phyloP scores from a whole-genome alignment of 306 rosid species.

The Dalbergia cochinchinensis region DNA sequence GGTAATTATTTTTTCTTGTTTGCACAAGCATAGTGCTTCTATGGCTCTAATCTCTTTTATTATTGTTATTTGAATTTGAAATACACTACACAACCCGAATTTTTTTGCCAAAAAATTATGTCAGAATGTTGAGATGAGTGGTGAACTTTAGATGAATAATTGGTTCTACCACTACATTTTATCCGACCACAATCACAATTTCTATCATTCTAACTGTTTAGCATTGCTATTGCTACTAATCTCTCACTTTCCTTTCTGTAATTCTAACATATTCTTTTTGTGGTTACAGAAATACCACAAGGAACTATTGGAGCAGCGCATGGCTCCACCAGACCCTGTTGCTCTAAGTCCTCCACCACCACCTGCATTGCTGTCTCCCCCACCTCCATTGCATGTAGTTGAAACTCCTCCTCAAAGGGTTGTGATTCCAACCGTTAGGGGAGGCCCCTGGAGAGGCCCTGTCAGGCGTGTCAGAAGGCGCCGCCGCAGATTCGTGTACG shows the following conservation, averaged over 20 bases:
- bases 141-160: too few species aligned
- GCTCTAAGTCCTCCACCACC: constrained; percentile 50
- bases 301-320: constrained; percentile 58
- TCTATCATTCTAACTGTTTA: too few species aligned
- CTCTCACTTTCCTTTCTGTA: constrained; percentile 18
- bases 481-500: constrained; percentile 75
- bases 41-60: not conserved
- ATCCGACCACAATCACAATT: too few species aligned
- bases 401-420: constrained; percentile 49
- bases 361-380: constrained; percentile 34
- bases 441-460: constrained; percentile 37
- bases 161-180: too few species aligned
- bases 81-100: too few species aligned
- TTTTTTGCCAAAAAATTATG: too few species aligned
- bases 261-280: not conserved
- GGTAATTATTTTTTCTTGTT: constrained; percentile 54
- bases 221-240: not conserved
- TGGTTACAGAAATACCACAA: constrained; percentile 83
- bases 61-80: too few species aligned
- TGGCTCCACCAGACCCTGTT: constrained; percentile 54
- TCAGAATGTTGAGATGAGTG: too few species aligned
- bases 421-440: constrained; percentile 50
- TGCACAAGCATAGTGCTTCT: not conserved
- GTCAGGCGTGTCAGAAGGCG: constrained; percentile 72
- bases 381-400: constrained; percentile 42